phyloP scores from a whole-genome alignment of 2,329 filamentous ascomycete genomes.

The Neurospora sp. region DNA sequence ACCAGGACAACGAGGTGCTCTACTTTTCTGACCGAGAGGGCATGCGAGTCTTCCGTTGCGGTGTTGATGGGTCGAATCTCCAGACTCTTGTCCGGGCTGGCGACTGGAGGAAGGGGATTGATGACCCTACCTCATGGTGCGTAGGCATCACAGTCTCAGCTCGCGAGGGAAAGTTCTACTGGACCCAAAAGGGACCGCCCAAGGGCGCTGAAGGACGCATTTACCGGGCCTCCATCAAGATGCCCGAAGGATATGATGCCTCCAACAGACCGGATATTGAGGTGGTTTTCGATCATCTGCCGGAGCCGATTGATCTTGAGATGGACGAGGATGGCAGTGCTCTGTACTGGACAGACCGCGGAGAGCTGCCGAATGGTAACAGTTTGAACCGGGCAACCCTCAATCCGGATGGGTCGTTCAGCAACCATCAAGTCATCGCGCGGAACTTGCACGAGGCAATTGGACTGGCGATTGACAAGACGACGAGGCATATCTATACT shows the following conservation, averaged over 20 bases:
- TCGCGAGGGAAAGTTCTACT: slow-evolving; percentile 38
- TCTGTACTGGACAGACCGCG: slow-evolving; percentile 53
- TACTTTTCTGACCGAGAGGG: slow-evolving; percentile 37
- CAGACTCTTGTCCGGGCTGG: slow-evolving; percentile 28
- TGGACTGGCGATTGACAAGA: slow-evolving; percentile 30
- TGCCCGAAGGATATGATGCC: slow-evolving; percentile 24
- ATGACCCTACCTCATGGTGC: slow-evolving; percentile 35
- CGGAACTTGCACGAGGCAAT: slow-evolving; percentile 36
- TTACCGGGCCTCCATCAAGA: slow-evolving; percentile 35
- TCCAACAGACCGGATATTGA: slow-evolving; percentile 30
- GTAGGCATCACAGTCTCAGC: slow-evolving; percentile 43
- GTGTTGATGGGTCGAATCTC: slow-evolving; percentile 28
- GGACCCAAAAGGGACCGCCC: slow-evolving; percentile 48
- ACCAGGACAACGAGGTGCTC: slow-evolving; percentile 21
- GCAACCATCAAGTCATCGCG: slow-evolving; percentile 18
- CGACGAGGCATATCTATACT: slow-evolving; percentile 26
- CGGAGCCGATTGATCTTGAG: slow-evolving; percentile 49
- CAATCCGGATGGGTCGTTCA: slow-evolving; percentile 8
- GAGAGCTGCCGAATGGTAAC: slow-evolving; percentile 45
- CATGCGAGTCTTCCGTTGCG: slow-evolving; percentile 27
- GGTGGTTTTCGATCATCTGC: slow-evolving; percentile 32
- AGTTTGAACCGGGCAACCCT: slow-evolving; percentile 33
- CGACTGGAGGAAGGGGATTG: slow-evolving; percentile 9
- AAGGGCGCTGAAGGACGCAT: slow-evolving; percentile 43
- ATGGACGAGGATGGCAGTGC: slow-evolving; percentile 33